Evolutionary conservation across 352 stramenopile species (phyloP).

Genomic region (Phytophthora fragariae): DNA sequence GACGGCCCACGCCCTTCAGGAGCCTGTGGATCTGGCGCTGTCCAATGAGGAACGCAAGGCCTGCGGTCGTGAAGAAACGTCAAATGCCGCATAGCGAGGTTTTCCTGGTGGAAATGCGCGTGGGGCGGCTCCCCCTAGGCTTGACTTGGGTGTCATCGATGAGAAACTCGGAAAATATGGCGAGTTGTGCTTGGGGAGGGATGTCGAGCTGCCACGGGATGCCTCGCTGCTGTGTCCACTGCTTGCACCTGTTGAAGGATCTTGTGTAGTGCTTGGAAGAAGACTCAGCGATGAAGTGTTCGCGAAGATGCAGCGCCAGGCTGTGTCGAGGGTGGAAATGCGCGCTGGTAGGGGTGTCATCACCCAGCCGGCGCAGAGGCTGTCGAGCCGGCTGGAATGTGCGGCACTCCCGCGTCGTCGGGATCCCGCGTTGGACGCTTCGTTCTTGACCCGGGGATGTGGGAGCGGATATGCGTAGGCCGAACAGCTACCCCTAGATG

Average conservation of each 20-base stretch:
- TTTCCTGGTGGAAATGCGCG: background rate
- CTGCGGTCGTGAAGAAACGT: background rate
- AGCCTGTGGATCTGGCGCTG: constrained; percentile 2
- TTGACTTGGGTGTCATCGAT: no score
- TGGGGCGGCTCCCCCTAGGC: no score
- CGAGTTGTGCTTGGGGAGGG: background rate
- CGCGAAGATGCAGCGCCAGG: background rate
- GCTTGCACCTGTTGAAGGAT: background rate
- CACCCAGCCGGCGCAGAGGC: background rate
- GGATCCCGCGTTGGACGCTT: no score
- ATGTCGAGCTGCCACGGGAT: background rate
- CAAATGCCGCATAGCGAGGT: background rate
- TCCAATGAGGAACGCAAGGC: background rate
- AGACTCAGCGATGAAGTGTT: constrained; percentile 11
- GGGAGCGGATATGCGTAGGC: no score
- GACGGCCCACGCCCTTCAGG: background rate
- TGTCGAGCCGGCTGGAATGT: no score
- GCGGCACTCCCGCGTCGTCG: no score
- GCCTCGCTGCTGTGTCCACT: background rate
- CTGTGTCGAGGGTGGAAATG: background rate
- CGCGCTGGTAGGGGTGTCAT: no score
- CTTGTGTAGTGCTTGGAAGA: background rate
- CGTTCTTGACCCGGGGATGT: no score
- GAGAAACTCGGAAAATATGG: no score
- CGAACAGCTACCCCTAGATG: no score